Conservation (phyloP, 805 yeast species). For the Metschnikowia picachoensis region DNA sequence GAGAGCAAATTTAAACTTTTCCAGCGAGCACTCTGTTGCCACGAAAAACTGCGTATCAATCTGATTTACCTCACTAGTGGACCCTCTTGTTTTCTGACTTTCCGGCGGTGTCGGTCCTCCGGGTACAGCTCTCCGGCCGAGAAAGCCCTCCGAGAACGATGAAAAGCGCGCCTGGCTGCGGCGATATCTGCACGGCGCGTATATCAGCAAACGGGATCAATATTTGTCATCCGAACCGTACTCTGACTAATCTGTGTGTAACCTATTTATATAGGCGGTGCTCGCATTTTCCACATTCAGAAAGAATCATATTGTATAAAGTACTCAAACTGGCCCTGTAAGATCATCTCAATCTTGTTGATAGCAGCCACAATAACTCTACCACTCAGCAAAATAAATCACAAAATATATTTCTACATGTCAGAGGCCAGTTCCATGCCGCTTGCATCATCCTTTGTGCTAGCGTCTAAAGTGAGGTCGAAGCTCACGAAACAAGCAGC, state of each 20-base stretch:
- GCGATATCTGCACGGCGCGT: conserved; percentile 3
- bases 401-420: not conserved
- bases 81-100: too few relatives aligned
- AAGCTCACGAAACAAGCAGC: conserved; percentile 63
- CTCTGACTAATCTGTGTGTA: conserved; percentile 8
- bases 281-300: not conserved
- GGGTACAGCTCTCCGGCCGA: conserved; percentile 1
- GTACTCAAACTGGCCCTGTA: too few relatives aligned
- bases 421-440: conserved; percentile 7
- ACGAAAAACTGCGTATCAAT: too few relatives aligned
- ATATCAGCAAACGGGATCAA: conserved; percentile 2
- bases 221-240: conserved; percentile 15
- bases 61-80: too few relatives aligned
- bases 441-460: conserved; percentile 51
- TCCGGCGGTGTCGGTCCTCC: not conserved
- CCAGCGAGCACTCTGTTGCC: too few relatives aligned
- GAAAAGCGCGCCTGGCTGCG: not conserved
- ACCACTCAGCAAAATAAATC: too few relatives aligned
- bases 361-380: too few relatives aligned
- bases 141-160: not conserved
- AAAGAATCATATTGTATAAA: too few relatives aligned
- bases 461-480: conserved; percentile 61
- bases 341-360: too few relatives aligned
- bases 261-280: not conserved
- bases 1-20: too few relatives aligned